Evolutionary conservation across 345 rosid genomes (phyloP), one percentile per base, ranked within the genome.

Genomic region (Rubroshorea leprosula): DNA sequence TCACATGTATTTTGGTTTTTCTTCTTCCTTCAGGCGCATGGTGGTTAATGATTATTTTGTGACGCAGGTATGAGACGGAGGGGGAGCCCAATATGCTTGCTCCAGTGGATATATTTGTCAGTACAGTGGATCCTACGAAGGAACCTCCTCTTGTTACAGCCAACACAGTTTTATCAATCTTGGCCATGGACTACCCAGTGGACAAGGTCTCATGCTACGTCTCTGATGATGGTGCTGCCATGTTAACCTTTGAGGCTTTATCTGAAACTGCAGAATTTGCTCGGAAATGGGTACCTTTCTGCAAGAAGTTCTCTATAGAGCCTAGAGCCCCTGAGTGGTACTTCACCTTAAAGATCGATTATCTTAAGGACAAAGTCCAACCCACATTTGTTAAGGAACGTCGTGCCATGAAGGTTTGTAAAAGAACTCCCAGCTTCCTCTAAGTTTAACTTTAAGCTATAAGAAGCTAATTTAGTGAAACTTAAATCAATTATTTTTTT

Each of bases 101-200:
- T 20, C 83, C 92, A 4, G 96, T 74, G 8, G 99, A 94, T 72
- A 68, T 94, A 67, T 90, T 90, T 68, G 97, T 90, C 60, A 90
- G 96, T 81, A 93, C 97, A 3, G 96, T 94, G 73, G 99, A 94
- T 77, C 90, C 99, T 1, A 74, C 81, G 99, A 94, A 94, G 84
- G 99, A 90, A 74, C 99, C 97, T 23, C 97, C 99, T 22, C 89
- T 94, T 6, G 97, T 85, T 14, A 90, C 97, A 20, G 85, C 93
- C 13, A 94, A 94, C 69, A 94, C 97, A 2, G 67, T 88, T 47
- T 63, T 90, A 49, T 94, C 99, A 22, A 90, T 94, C 66, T 76
- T 94, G 81, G 95, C 97, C 54, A 76, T 94, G 89, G 97, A 89
- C 73, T 89, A 89, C 25, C 95, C 97, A 4, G 95, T 90, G 26